These are phyloP conservation scores for Cylindrotheca closterium DNA, from an alignment of 108 stramenopile genomes.

Conservation along the genomic window DNA sequence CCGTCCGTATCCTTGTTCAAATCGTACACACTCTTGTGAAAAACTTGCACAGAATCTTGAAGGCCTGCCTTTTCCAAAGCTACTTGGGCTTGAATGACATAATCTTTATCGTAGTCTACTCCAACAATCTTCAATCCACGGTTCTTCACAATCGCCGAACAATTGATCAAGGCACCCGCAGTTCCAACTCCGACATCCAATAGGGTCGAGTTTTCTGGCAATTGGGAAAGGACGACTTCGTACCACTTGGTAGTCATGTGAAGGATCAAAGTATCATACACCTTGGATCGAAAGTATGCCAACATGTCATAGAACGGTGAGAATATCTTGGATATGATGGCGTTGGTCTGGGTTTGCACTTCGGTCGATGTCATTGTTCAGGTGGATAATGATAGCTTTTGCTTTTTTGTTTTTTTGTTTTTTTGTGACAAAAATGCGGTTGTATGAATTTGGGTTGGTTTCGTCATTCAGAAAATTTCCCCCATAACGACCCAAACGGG, in stretches of 20 bases:
- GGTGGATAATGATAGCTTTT: no score
- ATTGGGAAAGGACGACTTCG: slow-evolving; percentile 32
- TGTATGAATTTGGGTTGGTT: no score
- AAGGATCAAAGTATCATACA: slow-evolving; percentile 64
- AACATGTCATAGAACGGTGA: neutral
- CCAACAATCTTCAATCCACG: slow-evolving; percentile 54
- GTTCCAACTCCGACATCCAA: slow-evolving; percentile 77
- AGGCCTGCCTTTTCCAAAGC: slow-evolving; percentile 26
- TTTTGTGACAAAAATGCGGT: no score
- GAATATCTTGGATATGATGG: no score
- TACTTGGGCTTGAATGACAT: slow-evolving; percentile 49
- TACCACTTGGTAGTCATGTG: slow-evolving; percentile 69
- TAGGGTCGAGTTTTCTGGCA: slow-evolving; percentile 30
- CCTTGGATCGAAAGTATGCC: neutral
- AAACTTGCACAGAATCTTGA: slow-evolving; percentile 31
- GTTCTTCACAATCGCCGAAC: slow-evolving; percentile 26
- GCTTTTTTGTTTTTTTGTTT: no score
- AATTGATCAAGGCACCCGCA: slow-evolving; percentile 48
- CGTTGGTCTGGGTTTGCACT: no score
- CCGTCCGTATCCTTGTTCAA: slow-evolving; percentile 7
- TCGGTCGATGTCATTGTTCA: no score
- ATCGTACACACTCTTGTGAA: slow-evolving; percentile 45
- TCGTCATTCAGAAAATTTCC: no score
- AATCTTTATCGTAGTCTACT: slow-evolving; percentile 59
- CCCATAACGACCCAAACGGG: no score